A percentile compares a stretch with the other conserved stretches of the same genome.
These are phyloP conservation scores for Orbilia javanica DNA, from an alignment of 2,329 filamentous ascomycete genomes.

Conservation along the genomic window DNA sequence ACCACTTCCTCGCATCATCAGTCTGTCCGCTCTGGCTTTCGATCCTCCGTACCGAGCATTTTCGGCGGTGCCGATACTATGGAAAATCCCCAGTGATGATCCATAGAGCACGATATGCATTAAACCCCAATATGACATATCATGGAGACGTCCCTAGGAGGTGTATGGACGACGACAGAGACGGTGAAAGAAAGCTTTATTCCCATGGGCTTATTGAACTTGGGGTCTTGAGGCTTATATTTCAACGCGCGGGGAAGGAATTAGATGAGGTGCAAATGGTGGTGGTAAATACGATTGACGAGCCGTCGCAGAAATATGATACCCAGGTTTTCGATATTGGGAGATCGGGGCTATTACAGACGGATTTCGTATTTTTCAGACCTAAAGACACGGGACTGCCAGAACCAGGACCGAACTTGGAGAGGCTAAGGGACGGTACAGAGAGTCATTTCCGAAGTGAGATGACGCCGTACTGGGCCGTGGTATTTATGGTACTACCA, in stretches of 20 bases:
- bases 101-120: too few species aligned
- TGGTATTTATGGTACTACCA: background rate
- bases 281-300: background rate
- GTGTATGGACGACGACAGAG: background rate
- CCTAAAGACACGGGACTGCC: background rate
- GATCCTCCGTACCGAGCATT: background rate
- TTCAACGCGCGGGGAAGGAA: background rate
- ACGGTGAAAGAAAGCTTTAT: background rate
- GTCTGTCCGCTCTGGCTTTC: constrained; percentile 29
- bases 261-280: background rate
- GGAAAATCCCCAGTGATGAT: background rate
- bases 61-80: constrained; percentile 17
- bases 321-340: background rate
- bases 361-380: background rate
- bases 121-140: too few species aligned
- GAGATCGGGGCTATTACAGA: background rate
- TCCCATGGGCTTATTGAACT: background rate
- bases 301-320: background rate
- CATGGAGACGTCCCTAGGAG: too few species aligned
- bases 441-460: background rate
- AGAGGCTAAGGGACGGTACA: too few species aligned
- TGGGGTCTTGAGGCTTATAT: background rate
- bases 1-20: constrained; percentile 21
- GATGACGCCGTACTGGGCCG: background rate
- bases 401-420: background rate